Base-by-base conservation (phyloP, 768 basidiomycete genomes). In the Macrolepiota fuliginosa region DNA sequence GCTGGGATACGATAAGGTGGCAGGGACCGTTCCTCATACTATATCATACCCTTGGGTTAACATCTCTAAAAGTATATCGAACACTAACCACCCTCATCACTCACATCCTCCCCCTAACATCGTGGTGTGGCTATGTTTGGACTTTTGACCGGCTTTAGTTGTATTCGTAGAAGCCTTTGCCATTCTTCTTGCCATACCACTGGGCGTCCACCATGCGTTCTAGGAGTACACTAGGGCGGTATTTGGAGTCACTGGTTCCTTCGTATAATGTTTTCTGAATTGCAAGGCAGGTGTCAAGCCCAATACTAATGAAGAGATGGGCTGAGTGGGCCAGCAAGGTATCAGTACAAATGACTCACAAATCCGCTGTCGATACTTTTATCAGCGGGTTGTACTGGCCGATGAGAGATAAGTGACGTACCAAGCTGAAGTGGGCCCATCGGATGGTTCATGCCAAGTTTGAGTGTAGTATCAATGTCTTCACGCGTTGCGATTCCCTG, bases 131-230 rank as follows among this genome's bases (percentile, higher is more conserved):
- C 29, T 7, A 7, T 24, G 46, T 57, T 15, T 57, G 19, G 4
- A n/a, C 12, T 7, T 15, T 22, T 46, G 17, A 47, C 27, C 19
- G 27, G n/a, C 4, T 52, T 56, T 66, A 73, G 56, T 68, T 66
- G 68, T 97, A 97, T 64, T 96, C 93, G 69, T 97, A 98, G 74
- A 98, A 98, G 17, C 96, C 95, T 72, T 90, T 94, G 3, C 95
- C 94, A 61, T 84, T 92, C 81, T 96, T 96, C 80, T 82, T 89
- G 11, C 96, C 96, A 55, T 91, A 81, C 92, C 92, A 98, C 54
- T 90, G 88, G 19, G 96, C 96, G 70, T 96, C 93, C 4, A 98
- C 96, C 96, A 98, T 98, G 37, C 94, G 83, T 68, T 94, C 91
- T 9, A 98, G 83, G 17, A 98, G 81, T 25, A 95, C 81, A 63